Evolutionary conservation across 2,329 filamentous ascomycete genomes (phyloP), one percentile per base, ranked within the genome.

Genomic region (Trichoderma polysporum): DNA sequence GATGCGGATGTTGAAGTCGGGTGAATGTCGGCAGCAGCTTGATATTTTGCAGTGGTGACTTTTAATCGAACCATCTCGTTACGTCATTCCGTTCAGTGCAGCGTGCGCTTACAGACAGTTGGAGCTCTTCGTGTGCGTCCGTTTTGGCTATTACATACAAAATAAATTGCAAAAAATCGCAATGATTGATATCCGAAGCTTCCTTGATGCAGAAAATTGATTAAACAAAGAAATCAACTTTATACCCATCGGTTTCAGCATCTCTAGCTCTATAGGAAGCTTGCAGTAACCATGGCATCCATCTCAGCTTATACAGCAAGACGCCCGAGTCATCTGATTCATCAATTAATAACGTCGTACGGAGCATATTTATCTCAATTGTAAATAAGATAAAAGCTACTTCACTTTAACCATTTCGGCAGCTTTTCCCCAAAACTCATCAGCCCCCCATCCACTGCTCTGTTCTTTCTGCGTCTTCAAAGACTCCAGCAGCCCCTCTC

Each of bases 401-500:
- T 25, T 66, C 22, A 22, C 41, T 13, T 50, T 66, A 0, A 52
- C 22, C 52, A 63, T 19, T 9, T 58, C 37, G n/a, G 52, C 31
- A 25, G 67, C 64, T 19, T 59, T 63, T 2, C 9, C 69, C 75
- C 75, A 76, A 47, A 76, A 76, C 8, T 71, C 73, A 61, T 75
- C 74, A 15, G 67, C 67, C 25, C 66, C 70, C 70, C 73, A 73
- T 10, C 35, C 33, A 10, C 41, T 4, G 31, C 31, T 5, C 29
- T 45, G 59, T 15, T 35, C 49, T n/a, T 31, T 58, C 22, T 69
- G 29, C 59, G 61, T 52, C 52, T 54, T 67, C 27, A 52, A 31
- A 31, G 52, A 53, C 39, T 71, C 70, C 33, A 81, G 17, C 68
- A 84, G 68, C 0, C 76, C 78, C 2, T 74, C 75, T 50, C 85